Conservation (phyloP, 2,329 filamentous ascomycete species). For the Monilinia laxa region DNA sequence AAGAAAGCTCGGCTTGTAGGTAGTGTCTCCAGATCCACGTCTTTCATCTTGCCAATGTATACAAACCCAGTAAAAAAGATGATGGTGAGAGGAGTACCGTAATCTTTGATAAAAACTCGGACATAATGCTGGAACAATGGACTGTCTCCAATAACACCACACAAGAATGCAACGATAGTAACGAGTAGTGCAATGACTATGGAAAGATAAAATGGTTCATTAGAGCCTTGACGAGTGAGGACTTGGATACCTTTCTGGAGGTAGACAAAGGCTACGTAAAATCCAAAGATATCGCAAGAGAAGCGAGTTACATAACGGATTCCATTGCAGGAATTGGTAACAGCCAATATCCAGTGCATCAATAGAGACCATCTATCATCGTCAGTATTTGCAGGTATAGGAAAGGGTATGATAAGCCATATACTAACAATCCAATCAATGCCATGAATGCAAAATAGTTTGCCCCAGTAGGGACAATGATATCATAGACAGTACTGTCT, state of each 20-base stretch:
- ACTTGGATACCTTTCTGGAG: conserved; percentile 89
- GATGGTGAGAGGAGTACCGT: conserved; percentile 78
- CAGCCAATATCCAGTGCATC: conserved; percentile 80
- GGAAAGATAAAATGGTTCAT: conserved; percentile 71
- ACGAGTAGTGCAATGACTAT: conserved; percentile 75
- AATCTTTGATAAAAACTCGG: conserved; percentile 83
- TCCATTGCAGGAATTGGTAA: conserved; percentile 84
- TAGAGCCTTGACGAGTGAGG: conserved; percentile 68
- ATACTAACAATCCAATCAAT: conserved; percentile 70
- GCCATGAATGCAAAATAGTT: conserved; percentile 90
- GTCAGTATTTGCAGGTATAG: conserved; percentile 27
- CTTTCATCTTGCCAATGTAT: conserved; percentile 78
- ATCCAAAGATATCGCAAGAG: conserved; percentile 90
- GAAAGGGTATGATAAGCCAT: neutral
- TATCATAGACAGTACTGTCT: conserved; percentile 85
- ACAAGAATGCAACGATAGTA: conserved; percentile 72
- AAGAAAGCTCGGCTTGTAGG: conserved; percentile 77
- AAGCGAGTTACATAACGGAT: conserved; percentile 89
- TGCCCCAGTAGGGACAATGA: conserved; percentile 72
- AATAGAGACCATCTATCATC: conserved; percentile 71
- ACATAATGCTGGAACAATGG: conserved; percentile 72
- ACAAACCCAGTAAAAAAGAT: conserved; percentile 90
- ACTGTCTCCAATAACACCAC: conserved; percentile 68
- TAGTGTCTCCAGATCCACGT: conserved; percentile 66
- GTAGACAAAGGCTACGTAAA: conserved; percentile 91